Base-by-base conservation (phyloP, 352 stramenopile species). In the Globisporangium parvum region DNA sequence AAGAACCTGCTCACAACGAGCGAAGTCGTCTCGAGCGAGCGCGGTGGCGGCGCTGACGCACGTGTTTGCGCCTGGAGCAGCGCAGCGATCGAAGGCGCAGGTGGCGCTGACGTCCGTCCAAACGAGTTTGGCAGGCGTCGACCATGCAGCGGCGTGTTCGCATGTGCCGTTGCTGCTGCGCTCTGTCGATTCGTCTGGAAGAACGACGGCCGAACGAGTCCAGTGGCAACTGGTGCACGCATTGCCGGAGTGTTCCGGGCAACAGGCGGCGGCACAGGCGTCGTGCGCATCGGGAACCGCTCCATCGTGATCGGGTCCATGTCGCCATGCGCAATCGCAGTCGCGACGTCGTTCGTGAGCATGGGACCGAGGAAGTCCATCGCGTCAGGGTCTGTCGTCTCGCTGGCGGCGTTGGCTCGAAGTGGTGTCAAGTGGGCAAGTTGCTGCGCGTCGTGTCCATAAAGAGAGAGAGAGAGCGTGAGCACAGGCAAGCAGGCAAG, bases 311-410 rank as follows among this genome's bases (percentile, higher is more conserved):
- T 91, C 5, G 84, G 84, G 42, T 93, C 84, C 65, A 91, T 77
- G 49, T 88, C 67, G 47, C 84, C 84, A 46, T 85, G 59, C 17
- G 84, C 81, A 50, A 93, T 85, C 23, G 57, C 67, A 26, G 57
- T 61, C 5, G 84, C 81, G 24, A 75, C 35, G 21, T 75, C 69
- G 28, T 75, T 59, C 0, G 65, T 11, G 8, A 93, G 57, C 47
- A 77, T 65, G 2, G 79, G 77, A 1, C 84, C 84, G 6, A 93
- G 61, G 47, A 90, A 93, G 18, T 86, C 69, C 71, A 85, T 79
- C 31, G 41, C 48, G 28, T 82, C 62, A n/a, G 39, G 2, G 41
- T 47, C 41, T 1, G 3, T 8, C 1, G 18, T 12, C 42, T 59
- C 63, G 10, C 60, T 57, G 2, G 70, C 26, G 23, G 74, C 12